These are phyloP conservation scores for Lycium ferocissimum DNA, from an alignment of 257 asterid genomes.

Conservation along the genomic window DNA sequence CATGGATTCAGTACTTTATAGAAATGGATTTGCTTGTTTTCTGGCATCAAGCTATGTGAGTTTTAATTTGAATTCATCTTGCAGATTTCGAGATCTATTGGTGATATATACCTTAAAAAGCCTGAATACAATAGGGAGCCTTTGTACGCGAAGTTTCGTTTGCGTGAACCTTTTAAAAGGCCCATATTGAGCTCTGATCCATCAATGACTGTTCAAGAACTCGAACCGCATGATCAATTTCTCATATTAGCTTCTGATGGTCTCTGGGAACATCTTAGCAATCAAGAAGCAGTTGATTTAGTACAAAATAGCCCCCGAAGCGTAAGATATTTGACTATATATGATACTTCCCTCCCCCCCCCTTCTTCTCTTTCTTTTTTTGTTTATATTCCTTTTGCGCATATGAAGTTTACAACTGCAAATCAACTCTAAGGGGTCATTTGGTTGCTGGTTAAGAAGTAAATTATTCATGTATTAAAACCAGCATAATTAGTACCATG, in stretches of 20 bases:
- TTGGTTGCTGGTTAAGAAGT: too few relatives aligned
- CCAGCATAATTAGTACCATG: too few relatives aligned
- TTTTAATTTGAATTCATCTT: slow-evolving; percentile 24
- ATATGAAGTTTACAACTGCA: neutral
- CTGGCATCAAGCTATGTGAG: neutral
- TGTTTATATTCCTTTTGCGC: neutral
- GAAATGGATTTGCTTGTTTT: slow-evolving; percentile 9
- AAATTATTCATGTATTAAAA: too few relatives aligned
- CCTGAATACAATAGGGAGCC: slow-evolving; percentile 61
- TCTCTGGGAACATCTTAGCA: slow-evolving; percentile 60
- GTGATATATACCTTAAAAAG: slow-evolving; percentile 60
- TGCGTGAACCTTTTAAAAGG: slow-evolving; percentile 48
- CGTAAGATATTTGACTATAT: slow-evolving; percentile 40
- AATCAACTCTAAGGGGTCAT: neutral
- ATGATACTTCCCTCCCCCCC: neutral
- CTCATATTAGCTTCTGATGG: slow-evolving; percentile 34
- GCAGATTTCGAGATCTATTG: slow-evolving; percentile 60
- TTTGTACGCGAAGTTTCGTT: slow-evolving; percentile 54
- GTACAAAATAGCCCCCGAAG: slow-evolving; percentile 54
- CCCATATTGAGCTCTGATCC: slow-evolving; percentile 52
- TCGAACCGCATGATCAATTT: slow-evolving; percentile 31
- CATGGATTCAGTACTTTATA: neutral
- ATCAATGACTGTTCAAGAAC: slow-evolving; percentile 31
- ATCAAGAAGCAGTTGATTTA: slow-evolving; percentile 58
- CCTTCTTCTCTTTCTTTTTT: neutral